Evolutionary conservation across 106 monocot species (phyloP), one percentile per base, ranked within the genome.

Genomic region (Narthecium ossifragum): DNA sequence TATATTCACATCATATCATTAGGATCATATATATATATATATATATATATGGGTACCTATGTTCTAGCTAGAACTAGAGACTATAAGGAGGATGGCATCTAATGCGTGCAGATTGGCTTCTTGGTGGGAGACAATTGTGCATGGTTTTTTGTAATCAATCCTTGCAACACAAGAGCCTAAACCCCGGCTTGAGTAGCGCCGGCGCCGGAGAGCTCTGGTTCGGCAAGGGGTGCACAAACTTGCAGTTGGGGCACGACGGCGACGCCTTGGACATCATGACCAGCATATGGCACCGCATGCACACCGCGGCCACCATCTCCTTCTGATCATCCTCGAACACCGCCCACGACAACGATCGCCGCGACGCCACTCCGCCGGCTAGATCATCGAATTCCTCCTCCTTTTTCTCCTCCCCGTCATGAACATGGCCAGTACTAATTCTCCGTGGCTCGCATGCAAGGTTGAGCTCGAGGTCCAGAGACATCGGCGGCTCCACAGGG

Each of bases 241-340:
- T 88, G 83, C 88, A 88, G 63, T 79, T 88, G 31, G 88, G 88
- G 65, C 88, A 88, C 5, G 79, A 66, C 34, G 76, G 80, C 6
- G 76, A 58, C 10, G 69, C 65, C 63, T 70, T 79, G 76, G 63
- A 73, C 80, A 88, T 80, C 83, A 88, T 83, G 4, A 88, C 83
- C 61, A 88, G 63, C 88, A 88, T 88, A 70, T 88, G 79, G 70
- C 88, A 88, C 15, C 76, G 71, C 70, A 67, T 58, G 76, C 88
- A 88, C 49, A 83, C 88, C 10, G 76, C 62, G 8, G 88, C 79
- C 21, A 88, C 73, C 88, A 88, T 88, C 83, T 83, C 83, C 28
- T 34, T 20, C 4, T 25, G 45, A 27, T 49, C 67, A 26, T 53
- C 47, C 37, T 53, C 67, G 20, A n/a, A 5, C 12, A 51, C 29